A percentile compares a stretch with the other conserved stretches of the same genome.
phyloP scores from a whole-genome alignment of 2,329 filamentous ascomycete genomes.

The Fusarium abutilonis region DNA sequence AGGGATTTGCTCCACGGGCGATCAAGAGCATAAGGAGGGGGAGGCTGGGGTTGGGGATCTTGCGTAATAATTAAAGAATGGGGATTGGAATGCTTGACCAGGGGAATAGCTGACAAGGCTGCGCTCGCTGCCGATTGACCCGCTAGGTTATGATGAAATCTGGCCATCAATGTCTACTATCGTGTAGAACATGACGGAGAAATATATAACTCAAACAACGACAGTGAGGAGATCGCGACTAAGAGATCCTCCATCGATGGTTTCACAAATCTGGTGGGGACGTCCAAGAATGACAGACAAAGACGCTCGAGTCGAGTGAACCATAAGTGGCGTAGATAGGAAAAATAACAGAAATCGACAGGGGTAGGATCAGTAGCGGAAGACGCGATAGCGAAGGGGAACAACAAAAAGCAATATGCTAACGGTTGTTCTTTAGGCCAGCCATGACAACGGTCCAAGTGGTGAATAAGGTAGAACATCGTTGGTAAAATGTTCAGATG shows the following conservation, averaged over 20 bases:
- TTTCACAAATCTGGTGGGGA: slow-evolving; percentile 29
- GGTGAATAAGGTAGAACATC: slow-evolving; percentile 2
- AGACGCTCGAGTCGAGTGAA: slow-evolving; percentile 18
- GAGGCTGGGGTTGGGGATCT: slow-evolving; percentile 25
- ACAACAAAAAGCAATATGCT: slow-evolving; percentile 14
- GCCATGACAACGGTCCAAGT: slow-evolving; percentile 6
- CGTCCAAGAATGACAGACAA: slow-evolving; percentile 28
- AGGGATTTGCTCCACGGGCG: slow-evolving; percentile 25
- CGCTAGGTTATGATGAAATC: slow-evolving; percentile 12
- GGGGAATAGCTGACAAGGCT: slow-evolving; percentile 25
- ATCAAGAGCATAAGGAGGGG: slow-evolving; percentile 17
- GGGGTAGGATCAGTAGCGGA: slow-evolving; percentile 29
- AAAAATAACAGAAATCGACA: slow-evolving; percentile 34
- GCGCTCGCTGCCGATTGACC: slow-evolving; percentile 23
- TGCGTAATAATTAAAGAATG: slow-evolving; percentile 36
- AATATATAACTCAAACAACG: slow-evolving; percentile 1
- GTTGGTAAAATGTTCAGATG: background rate
- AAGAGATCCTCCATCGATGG: slow-evolving; percentile 4
- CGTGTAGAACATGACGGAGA: slow-evolving; percentile 1
- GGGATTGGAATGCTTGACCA: slow-evolving; percentile 34
- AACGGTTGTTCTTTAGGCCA: slow-evolving; percentile 28
- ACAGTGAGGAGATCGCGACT: slow-evolving; percentile 8
- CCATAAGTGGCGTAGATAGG: slow-evolving; percentile 10
- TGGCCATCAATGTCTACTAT: background rate
- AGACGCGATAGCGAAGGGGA: slow-evolving; percentile 14